Evolutionary conservation across 106 monocot genomes (phyloP), one percentile per base, ranked within the genome.

Genomic region (Agapanthus africanus): DNA sequence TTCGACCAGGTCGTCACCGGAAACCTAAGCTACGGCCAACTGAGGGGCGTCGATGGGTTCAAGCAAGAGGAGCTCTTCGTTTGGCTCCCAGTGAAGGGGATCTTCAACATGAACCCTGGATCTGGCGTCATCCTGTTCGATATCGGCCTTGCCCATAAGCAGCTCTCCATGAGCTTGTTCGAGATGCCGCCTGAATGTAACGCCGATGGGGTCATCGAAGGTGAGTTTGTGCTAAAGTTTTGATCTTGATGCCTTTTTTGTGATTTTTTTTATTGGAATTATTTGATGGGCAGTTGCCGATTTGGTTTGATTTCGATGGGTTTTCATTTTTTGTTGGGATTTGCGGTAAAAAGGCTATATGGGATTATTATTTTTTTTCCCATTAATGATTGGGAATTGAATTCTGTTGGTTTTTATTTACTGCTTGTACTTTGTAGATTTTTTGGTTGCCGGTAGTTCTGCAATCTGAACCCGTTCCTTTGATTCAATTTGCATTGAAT

Each of bases 121-220:
- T 79, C 79, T 1, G 74, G 70, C 0, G 64, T 79, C 56, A 79
- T 79, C 31, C 37, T 74, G 23, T 74, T 79, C 66, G 80, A 75
- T 22, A 74, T 80, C 65, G 75, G 70, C 31, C 28, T 63, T 54
- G 70, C 74, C 37, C 65, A 50, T 11, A 75, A 71, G 70, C 70
- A 71, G 65, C 35, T 74, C 21, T 70, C 75, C 19, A 42, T 74
- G 56, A 70, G 70, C 14, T 63, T 71, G 63, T 75, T 80, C 23
- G 75, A 80, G 44, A 40, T 31, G 34, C 70, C 74, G 37, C 74
- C 75, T 11, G 66, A 75, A 1, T 70, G 80, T 46, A 19, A n/a
- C n/a, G n/a, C n/a, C n/a, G n/a, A n/a, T n/a, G n/a, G n/a, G n/a
- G n/a, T n/a, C n/a, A n/a, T n/a, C n/a, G n/a, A 7, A 47, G 46